phyloP scores from a whole-genome alignment of 2,329 filamentous ascomycete genomes.

The Esteya vermicola region DNA sequence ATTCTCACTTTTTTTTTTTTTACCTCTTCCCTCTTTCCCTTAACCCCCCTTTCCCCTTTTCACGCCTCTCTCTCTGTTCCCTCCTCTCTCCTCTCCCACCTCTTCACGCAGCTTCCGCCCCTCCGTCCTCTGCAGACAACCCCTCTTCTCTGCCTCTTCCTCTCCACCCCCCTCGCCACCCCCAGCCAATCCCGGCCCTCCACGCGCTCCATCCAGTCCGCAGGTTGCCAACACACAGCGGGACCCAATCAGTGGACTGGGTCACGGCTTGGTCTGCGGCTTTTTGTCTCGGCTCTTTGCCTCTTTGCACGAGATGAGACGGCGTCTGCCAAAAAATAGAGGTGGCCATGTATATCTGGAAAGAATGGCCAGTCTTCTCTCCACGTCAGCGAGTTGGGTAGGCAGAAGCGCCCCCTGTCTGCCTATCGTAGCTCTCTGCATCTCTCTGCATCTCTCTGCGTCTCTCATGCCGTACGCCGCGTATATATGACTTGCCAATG shows the following conservation, averaged over 20 bases:
- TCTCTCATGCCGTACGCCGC: too few species aligned
- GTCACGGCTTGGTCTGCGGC: not conserved
- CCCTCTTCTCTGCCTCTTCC: not conserved
- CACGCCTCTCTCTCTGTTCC: not conserved
- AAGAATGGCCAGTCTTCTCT: too few species aligned
- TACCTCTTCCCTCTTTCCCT: not conserved
- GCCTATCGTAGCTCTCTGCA: too few species aligned
- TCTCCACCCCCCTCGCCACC: not conserved
- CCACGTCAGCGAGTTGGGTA: too few species aligned
- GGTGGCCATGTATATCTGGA: too few species aligned
- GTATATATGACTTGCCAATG: too few species aligned
- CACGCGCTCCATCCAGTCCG: conserved; percentile 7
- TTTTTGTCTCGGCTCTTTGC: too few species aligned
- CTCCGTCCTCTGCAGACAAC: not conserved
- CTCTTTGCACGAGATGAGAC: too few species aligned
- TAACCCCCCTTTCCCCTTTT: not conserved
- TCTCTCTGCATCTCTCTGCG: too few species aligned
- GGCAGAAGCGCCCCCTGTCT: too few species aligned
- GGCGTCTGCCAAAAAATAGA: too few species aligned
- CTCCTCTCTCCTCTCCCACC: not conserved
- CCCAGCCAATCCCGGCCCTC: conserved; percentile 9
- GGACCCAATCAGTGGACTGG: not conserved
- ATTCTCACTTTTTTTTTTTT: not conserved
- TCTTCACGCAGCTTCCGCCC: not conserved
- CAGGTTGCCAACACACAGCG: conserved; percentile 8